Evolutionary conservation across 371 early-diverging fungal genomes (phyloP).

Genomic region (Homolaphlyctis polyrhiza): DNA sequence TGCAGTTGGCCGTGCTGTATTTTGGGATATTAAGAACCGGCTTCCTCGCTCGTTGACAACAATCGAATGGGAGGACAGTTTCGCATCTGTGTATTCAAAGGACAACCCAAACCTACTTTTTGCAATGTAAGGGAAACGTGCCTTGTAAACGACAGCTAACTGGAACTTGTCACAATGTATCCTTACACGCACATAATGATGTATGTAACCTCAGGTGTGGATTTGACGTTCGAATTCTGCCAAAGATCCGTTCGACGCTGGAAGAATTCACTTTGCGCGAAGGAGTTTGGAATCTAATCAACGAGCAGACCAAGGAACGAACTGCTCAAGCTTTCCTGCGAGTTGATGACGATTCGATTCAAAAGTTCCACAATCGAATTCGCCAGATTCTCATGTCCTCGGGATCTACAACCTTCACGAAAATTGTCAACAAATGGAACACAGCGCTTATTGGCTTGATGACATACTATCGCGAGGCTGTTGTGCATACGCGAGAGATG

Average conservation of each 20-base stretch:
- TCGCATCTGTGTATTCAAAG: constrained; percentile 91
- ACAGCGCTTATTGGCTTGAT: constrained; percentile 90
- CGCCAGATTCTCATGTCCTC: constrained; percentile 97
- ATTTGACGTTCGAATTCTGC: constrained; percentile 86
- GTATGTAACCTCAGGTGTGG: constrained; percentile 57
- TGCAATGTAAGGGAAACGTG: constrained; percentile 43
- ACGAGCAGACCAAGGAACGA: constrained; percentile 94
- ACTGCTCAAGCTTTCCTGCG: constrained; percentile 95
- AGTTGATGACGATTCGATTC: constrained; percentile 90
- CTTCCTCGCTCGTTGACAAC: constrained; percentile 95
- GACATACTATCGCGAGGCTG: constrained; percentile 97
- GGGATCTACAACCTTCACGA: constrained; percentile 95
- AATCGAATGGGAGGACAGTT: constrained; percentile 94
- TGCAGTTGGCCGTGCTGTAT: constrained; percentile 82
- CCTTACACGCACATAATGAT: too few species aligned
- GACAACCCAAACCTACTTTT: constrained; percentile 97
- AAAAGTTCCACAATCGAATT: constrained; percentile 92
- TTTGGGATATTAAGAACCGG: constrained; percentile 98
- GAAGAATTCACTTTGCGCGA: constrained; percentile 91
- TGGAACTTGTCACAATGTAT: too few species aligned
- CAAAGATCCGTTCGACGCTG: constrained; percentile 76
- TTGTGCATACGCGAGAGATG: constrained; percentile 93
- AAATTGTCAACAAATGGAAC: constrained; percentile 83
- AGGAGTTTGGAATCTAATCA: constrained; percentile 95
- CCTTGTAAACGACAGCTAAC: too few species aligned